Percentiles rank a stretch among this genome's conserved stretches.
phyloP scores from a whole-genome alignment of 2,329 filamentous ascomycete species.

The Exophiala calicioides region DNA sequence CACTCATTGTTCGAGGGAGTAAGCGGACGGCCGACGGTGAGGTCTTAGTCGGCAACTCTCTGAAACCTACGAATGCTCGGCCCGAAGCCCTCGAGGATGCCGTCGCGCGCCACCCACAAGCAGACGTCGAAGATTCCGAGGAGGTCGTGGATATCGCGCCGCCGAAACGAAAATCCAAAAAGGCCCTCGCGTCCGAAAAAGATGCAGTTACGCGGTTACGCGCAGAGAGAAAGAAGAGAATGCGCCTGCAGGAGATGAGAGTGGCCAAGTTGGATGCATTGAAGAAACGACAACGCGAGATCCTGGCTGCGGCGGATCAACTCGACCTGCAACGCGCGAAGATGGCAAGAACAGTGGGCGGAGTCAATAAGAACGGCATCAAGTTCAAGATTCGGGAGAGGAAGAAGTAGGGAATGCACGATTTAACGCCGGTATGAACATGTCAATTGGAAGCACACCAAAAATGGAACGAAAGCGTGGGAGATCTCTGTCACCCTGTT shows the following conservation, averaged over 20 bases:
- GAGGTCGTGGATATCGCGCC: constrained; percentile 17
- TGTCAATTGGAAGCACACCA: neutral
- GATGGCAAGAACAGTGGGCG: constrained; percentile 62
- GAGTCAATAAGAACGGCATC: constrained; percentile 63
- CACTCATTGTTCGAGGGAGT: constrained; percentile 16
- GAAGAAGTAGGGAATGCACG: constrained; percentile 49
- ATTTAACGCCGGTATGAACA: too few species aligned
- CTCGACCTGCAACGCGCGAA: constrained; percentile 61
- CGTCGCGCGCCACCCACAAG: neutral
- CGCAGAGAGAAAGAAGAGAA: constrained; percentile 48
- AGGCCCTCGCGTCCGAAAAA: constrained; percentile 46
- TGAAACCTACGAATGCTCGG: neutral
- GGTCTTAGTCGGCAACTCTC: constrained; percentile 12
- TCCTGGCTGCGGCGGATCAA: constrained; percentile 57
- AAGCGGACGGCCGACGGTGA: constrained; percentile 29
- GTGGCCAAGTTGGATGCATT: constrained; percentile 54
- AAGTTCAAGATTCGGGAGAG: constrained; percentile 66
- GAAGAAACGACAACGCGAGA: constrained; percentile 56
- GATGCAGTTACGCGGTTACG: constrained; percentile 41
- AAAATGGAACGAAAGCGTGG: neutral
- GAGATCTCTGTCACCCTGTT: too few species aligned
- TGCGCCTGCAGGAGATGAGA: constrained; percentile 51
- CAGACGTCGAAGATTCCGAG: constrained; percentile 28
- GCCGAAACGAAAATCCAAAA: constrained; percentile 43
- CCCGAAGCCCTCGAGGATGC: constrained; percentile 19